These are phyloP conservation scores for Warburgia ugandensis DNA, from an alignment of 164 flowering plant species.

Conservation along the genomic window DNA sequence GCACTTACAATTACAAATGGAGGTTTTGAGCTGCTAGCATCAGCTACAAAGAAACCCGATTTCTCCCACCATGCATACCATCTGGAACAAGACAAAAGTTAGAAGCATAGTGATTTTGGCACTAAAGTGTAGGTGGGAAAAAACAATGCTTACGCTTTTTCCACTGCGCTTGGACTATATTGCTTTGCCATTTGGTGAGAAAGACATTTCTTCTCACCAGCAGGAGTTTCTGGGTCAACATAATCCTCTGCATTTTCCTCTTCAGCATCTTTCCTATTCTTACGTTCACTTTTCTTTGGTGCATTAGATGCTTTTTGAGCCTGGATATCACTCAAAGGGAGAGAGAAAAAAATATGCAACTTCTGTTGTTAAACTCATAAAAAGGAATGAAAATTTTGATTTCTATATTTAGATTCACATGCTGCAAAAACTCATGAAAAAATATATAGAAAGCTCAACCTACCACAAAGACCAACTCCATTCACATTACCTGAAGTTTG, in stretches of 20 bases:
- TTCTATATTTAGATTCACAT: no score
- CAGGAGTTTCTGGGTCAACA: constrained; percentile 70
- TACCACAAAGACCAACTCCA: neutral
- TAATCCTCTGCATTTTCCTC: constrained; percentile 71
- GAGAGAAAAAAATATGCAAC: neutral
- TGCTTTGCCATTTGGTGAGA: constrained; percentile 82
- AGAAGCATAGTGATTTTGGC: neutral
- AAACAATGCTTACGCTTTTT: constrained; percentile 58
- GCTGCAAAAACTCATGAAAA: no score
- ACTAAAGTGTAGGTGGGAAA: no score
- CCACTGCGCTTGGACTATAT: constrained; percentile 75
- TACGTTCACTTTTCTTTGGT: constrained; percentile 53
- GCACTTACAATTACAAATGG: constrained; percentile 82
- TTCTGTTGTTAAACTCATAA: no score
- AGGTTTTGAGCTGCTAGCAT: constrained; percentile 69
- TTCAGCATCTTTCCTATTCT: constrained; percentile 43
- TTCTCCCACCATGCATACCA: constrained; percentile 99
- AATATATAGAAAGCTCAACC: no score
- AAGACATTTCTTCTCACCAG: constrained; percentile 77
- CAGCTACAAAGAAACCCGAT: constrained; percentile 72
- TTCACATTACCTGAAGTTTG: constrained; percentile 44
- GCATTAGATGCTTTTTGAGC: constrained; percentile 51
- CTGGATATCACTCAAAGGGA: constrained; percentile 18
- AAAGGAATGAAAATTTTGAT: no score
- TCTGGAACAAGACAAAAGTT: constrained; percentile 24